A percentile compares a stretch with the other conserved stretches of the same genome.
These are phyloP conservation scores for Gossypium bickii DNA, from an alignment of 345 rosid genomes.

Conservation along the genomic window DNA sequence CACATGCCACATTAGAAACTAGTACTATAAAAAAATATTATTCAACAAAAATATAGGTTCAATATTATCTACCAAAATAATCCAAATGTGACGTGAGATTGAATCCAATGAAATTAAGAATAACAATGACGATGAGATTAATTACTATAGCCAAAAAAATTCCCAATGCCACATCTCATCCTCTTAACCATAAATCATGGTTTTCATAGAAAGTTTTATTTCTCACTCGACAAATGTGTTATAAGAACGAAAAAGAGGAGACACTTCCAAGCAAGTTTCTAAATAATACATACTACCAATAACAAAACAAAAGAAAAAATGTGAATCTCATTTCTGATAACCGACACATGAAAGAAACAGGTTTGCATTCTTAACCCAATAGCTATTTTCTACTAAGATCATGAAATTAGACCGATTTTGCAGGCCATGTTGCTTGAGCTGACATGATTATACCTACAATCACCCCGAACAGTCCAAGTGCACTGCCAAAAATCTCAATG, in stretches of 20 bases:
- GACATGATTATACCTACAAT: constrained; percentile 99
- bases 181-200: not conserved
- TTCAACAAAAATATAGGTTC: too few species aligned
- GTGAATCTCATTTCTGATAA: not conserved
- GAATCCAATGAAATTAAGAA: too few species aligned
- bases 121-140: too few species aligned
- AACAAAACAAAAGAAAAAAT: constrained; percentile 2
- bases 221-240: constrained; percentile 5
- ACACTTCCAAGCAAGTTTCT: constrained; percentile 13
- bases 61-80: too few species aligned
- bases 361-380: constrained; percentile 8
- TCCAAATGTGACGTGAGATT: too few species aligned
- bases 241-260: not conserved
- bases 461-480: constrained; percentile 96
- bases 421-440: constrained; percentile 98
- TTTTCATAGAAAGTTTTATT: not conserved
- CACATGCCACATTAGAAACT: too few species aligned
- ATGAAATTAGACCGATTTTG: constrained; percentile 36
- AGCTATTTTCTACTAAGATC: not conserved
- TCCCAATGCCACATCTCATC: not conserved
- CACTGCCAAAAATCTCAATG: constrained; percentile 98
- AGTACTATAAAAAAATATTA: too few species aligned
- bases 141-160: too few species aligned
- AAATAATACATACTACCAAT: constrained; percentile 12
- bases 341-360: not conserved